Percentiles rank a stretch among this genome's conserved stretches.
Evolutionary conservation across 2,329 filamentous ascomycete species (phyloP).

Genomic region (Berkeleyomyces rouxiae): DNA sequence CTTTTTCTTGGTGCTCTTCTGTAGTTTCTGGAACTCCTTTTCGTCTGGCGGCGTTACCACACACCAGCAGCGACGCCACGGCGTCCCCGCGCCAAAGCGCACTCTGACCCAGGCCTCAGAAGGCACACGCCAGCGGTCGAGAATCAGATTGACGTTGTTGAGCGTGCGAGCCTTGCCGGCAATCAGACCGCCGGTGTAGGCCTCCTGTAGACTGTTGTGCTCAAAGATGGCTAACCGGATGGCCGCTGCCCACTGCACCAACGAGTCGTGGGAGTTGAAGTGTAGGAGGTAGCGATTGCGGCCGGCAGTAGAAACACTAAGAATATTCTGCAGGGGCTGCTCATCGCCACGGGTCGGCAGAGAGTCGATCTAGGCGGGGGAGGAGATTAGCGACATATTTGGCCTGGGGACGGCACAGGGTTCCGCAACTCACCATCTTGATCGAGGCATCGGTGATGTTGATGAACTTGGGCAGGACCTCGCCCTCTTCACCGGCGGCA

Average conservation of each 20-base stretch:
- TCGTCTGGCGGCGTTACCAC: conserved; percentile 85
- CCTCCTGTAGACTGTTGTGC: conserved; percentile 81
- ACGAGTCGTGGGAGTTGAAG: conserved; percentile 84
- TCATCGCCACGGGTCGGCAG: conserved; percentile 67
- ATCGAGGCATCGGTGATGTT: conserved; percentile 95
- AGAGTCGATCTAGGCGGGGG: conserved; percentile 54
- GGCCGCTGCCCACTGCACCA: conserved; percentile 89
- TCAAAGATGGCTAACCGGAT: conserved; percentile 92
- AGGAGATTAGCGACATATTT: background rate
- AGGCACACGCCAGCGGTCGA: conserved; percentile 62
- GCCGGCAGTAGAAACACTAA: conserved; percentile 88
- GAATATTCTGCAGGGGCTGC: conserved; percentile 77
- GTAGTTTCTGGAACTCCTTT: conserved; percentile 71
- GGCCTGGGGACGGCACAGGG: background rate
- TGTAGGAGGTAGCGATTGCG: conserved; percentile 91
- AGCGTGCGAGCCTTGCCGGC: conserved; percentile 80
- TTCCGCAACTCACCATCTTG: conserved; percentile 63
- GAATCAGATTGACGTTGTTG: conserved; percentile 79
- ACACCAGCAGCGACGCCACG: conserved; percentile 94
- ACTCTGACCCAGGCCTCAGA: conserved; percentile 91
- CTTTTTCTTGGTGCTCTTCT: conserved; percentile 68
- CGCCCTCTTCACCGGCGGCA: conserved; percentile 65
- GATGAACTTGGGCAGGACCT: conserved; percentile 82
- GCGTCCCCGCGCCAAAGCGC: conserved; percentile 85
- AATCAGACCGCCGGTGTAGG: conserved; percentile 89